Evolutionary conservation across 164 flowering plant species (phyloP).

Genomic region (Brasenia schreberi): DNA sequence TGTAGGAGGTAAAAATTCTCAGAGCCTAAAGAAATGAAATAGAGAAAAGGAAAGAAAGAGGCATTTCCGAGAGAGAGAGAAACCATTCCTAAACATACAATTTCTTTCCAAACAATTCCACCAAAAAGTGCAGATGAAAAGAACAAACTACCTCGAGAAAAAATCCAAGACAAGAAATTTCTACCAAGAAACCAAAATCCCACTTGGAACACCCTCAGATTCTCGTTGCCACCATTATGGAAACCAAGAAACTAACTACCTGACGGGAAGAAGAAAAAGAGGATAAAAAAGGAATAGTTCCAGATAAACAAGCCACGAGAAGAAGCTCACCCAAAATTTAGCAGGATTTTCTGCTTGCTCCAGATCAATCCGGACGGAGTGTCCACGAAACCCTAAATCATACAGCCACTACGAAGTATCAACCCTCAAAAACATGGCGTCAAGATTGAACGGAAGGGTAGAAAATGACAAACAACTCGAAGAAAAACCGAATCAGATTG

Average conservation of each 20-base stretch:
- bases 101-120: background rate
- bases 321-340: background rate
- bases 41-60: too few relatives aligned
- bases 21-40: too few relatives aligned
- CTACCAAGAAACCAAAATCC: background rate
- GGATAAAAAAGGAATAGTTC: background rate
- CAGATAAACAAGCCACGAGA: background rate
- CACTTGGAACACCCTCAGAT: background rate
- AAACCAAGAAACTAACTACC: background rate
- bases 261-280: background rate
- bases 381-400: background rate
- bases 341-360: background rate
- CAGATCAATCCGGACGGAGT: background rate
- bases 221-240: background rate
- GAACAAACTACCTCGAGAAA: background rate
- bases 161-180: background rate
- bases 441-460: background rate
- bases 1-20: too few relatives aligned
- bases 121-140: background rate
- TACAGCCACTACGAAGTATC: background rate
- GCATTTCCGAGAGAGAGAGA: too few relatives aligned
- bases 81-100: too few relatives aligned
- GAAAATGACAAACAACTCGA: background rate
- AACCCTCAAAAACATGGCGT: background rate
- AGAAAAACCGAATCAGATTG: background rate